Percentiles rank a stretch among this genome's conserved stretches.
phyloP scores from a whole-genome alignment of 257 asterid genomes.

The Scutellaria minor region DNA sequence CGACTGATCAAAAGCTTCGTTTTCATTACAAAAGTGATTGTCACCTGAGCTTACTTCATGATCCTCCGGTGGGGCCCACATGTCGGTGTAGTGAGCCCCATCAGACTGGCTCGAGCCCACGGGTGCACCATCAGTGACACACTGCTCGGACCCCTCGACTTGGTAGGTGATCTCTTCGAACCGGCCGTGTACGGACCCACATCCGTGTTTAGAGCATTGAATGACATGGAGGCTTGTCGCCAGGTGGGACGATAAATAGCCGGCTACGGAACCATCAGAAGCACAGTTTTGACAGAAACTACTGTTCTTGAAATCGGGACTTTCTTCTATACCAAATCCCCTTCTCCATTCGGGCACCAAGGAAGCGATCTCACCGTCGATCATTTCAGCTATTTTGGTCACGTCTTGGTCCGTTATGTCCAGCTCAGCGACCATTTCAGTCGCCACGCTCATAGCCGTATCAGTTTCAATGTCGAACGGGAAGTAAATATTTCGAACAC shows the following conservation, averaged over 20 bases:
- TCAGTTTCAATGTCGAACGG: slow-evolving; percentile 76
- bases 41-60: slow-evolving; percentile 36
- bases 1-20: slow-evolving; percentile 28
- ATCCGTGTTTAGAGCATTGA: slow-evolving; percentile 54
- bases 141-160: slow-evolving; percentile 59
- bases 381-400: slow-evolving; percentile 78
- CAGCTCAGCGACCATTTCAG: slow-evolving; percentile 89
- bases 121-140: slow-evolving; percentile 48
- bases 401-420: slow-evolving; percentile 86
- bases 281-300: slow-evolving; percentile 54
- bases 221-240: slow-evolving; percentile 49
- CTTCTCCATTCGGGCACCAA: slow-evolving; percentile 79
- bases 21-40: slow-evolving; percentile 21
- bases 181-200: slow-evolving; percentile 77
- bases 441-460: slow-evolving; percentile 75
- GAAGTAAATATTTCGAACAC: slow-evolving; percentile 79
- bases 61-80: slow-evolving; percentile 48
- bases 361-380: slow-evolving; percentile 70
- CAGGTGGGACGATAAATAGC: slow-evolving; percentile 42
- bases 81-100: slow-evolving; percentile 41
- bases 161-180: slow-evolving; percentile 83
- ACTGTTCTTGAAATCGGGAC: slow-evolving; percentile 29
- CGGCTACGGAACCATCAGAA: slow-evolving; percentile 42
- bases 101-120: slow-evolving; percentile 42
- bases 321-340: slow-evolving; percentile 51